Base-by-base conservation (phyloP, 331 rosid genomes). In the Spiraea crenata region DNA sequence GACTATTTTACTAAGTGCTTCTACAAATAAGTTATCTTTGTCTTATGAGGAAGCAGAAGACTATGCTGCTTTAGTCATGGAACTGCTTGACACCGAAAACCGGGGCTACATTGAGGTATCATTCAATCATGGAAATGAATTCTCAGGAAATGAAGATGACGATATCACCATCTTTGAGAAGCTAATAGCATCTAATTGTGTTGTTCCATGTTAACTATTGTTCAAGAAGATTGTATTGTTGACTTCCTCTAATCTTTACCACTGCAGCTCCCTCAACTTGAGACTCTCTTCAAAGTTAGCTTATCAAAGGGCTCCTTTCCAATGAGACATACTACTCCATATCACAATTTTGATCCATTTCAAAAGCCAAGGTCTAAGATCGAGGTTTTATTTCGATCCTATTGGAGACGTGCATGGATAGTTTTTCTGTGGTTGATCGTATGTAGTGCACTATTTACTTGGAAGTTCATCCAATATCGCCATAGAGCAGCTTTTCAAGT, bases 391-490 rank as follows among this genome's bases (percentile, higher is more conserved):
- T 84, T 92, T 65, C 79, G 96, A 81, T 73, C 85, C 1, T 80
- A 86, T 47, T 90, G 98, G 98, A 58, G 98, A 67, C 81, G 92
- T 57, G 79, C 57, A 60, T 92, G 96, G 96, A 69, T 88, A 71
- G 74, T 90, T 61, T 57, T 74, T n/a, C 12, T 90, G 15, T 92
- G 96, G 96, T 3, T 92, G 66, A 45, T 76, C 56, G 75, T 72
- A 2, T 86, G 92, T 31, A 13, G 59, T 50, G 84, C 74, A 46
- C 79, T 92, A 0, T 92, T 92, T 80, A 69, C 79, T 7, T 90
- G 96, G 98, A 92, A 92, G 81, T 92, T 92, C 79, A 55, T 75
- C 48, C 92, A 92, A 40, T 92, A 90, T 37, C 63, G 87, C 2
- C 73, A 74, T 9, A 81, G 88, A 72, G 61, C 84, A 46, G 95